Evolutionary conservation across 2,329 filamentous ascomycete species (phyloP), one percentile per base, ranked within the genome.

Genomic region (Calonectria pseudoreteaudii): DNA sequence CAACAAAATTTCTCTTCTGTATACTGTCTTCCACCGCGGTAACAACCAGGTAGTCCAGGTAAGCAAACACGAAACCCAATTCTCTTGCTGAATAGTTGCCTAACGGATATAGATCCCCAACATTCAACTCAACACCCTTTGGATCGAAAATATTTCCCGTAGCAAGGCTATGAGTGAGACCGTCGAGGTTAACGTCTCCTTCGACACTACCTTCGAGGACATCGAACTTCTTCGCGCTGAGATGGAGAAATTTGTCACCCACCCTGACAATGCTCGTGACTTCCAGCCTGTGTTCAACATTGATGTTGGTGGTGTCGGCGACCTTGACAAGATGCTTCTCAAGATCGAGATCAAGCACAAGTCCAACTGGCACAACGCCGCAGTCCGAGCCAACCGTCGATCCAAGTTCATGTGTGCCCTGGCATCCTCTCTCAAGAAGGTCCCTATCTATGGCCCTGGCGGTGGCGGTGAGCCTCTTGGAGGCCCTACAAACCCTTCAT

Each of bases 341-440:
- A 92, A 92, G 80, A 89, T 98, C 49, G 93, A 94, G 80, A 95
- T 98, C 82, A 92, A 94, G 81, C 95, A 98, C 89, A 98, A 98
- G 86, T 95, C 93, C 72, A 97, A 96, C 86, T 96, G 94, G 94
- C 92, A 95, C 78, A 95, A 98, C 84, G 96, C 98, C 78, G 89
- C 91, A 1, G 90, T 98, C 50, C 94, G 96, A 50, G 93, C 93
- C 23, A 90, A 93, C 9, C 92, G 96, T 67, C 93, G 96, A 74
- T 97, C 94, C 83, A 98, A 98, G 85, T 98, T 99, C 86, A 98
- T 98, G 92, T 98, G 96, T 82, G 97, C 97, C 0, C 88, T 99
- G 72, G 93, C 97, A 6, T 85, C 95, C 11, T 95, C 96, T 4
- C 87, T 98, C 72, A 94, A 95, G 85, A 95, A 93, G 86, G 90